Conservation (phyloP, 768 basidiomycete species). For the Lentinus brumalis region DNA sequence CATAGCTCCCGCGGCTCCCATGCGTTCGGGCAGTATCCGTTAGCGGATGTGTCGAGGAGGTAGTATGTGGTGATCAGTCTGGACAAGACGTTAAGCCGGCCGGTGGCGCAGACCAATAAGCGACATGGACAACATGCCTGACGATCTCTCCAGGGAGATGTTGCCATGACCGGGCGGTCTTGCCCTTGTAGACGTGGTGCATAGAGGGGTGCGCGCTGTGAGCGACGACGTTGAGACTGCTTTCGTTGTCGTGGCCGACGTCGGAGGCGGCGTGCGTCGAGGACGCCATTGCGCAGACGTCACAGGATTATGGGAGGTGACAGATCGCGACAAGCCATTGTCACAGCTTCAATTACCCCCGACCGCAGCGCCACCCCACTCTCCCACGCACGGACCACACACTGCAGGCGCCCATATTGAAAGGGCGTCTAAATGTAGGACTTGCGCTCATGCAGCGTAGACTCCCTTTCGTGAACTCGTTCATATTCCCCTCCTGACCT, state of each 20-base stretch:
- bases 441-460: not conserved
- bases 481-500: no score
- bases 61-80: constrained; percentile 63
- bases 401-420: not conserved
- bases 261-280: constrained; percentile 17
- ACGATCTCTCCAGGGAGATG: constrained; percentile 63
- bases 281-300: constrained; percentile 27
- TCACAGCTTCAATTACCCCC: constrained; percentile 25
- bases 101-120: constrained; percentile 14
- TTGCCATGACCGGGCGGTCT: constrained; percentile 60
- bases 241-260: constrained; percentile 16
- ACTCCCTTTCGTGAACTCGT: no score
- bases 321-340: constrained; percentile 31
- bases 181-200: constrained; percentile 51
- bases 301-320: constrained; percentile 30
- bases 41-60: constrained; percentile 49
- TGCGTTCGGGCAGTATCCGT: constrained; percentile 48
- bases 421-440: not conserved
- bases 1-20: constrained; percentile 56
- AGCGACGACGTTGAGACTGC: not conserved
- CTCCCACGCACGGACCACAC: constrained; percentile 32
- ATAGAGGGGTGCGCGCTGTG: not conserved
- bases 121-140: constrained; percentile 41
- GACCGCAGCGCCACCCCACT: constrained; percentile 9
- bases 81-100: constrained; percentile 23